A percentile compares a stretch with the other conserved stretches of the same genome.
These are phyloP conservation scores for Thinopyrum obtusiflorum DNA, from an alignment of 202 grass and related monocot genomes.

Conservation along the genomic window DNA sequence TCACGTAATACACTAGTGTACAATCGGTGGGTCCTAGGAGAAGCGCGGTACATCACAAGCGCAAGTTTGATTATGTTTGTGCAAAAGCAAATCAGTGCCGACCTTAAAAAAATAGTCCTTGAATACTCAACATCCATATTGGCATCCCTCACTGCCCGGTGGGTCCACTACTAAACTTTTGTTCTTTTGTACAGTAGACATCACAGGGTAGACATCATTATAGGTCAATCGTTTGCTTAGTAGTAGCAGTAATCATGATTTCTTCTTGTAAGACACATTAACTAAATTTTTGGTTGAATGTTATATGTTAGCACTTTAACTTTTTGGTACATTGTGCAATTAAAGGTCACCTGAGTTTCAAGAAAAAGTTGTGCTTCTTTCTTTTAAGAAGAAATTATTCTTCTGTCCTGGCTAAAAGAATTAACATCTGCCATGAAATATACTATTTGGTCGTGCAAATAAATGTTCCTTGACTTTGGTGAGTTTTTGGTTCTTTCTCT, in stretches of 20 bases:
- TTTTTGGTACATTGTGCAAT: constrained; percentile 39
- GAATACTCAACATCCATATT: neutral
- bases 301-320: constrained; percentile 35
- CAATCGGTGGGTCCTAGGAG: too few relatives aligned
- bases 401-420: neutral
- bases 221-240: neutral
- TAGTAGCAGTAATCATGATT: neutral
- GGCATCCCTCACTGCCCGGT: neutral
- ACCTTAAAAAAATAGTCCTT: neutral
- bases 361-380: neutral
- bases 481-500: neutral
- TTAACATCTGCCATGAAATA: neutral
- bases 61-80: neutral
- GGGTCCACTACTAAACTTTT: neutral
- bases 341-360: too few relatives aligned
- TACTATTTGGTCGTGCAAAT: neutral
- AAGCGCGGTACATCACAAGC: neutral
- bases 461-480: neutral
- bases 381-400: neutral
- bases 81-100: neutral
- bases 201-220: neutral
- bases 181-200: neutral
- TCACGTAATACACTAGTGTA: too few relatives aligned
- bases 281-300: constrained; percentile 23
- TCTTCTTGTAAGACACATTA: neutral